These are phyloP conservation scores for Penicillium polonicum DNA, from an alignment of 2,329 filamentous ascomycete species.

Conservation along the genomic window DNA sequence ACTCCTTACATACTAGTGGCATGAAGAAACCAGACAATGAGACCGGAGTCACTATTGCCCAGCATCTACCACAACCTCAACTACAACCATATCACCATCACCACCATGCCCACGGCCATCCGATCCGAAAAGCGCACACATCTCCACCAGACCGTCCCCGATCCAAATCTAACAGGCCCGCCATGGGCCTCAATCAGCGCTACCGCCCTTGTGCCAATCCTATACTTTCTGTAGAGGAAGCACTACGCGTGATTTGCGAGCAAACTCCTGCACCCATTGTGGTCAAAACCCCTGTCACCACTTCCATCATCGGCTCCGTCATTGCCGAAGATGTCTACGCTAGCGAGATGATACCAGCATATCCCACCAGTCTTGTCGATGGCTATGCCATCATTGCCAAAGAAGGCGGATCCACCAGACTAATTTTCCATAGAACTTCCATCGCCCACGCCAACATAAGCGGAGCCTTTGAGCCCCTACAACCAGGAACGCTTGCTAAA, in stretches of 20 bases:
- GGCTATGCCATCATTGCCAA: slow-evolving; percentile 87
- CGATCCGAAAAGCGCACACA: slow-evolving; percentile 43
- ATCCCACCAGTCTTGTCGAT: slow-evolving; percentile 91
- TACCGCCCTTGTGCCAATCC: not conserved
- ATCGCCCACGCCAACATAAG: slow-evolving; percentile 72
- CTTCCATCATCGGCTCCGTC: slow-evolving; percentile 68
- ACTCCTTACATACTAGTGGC: not conserved
- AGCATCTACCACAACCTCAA: not conserved
- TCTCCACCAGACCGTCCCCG: slow-evolving; percentile 55
- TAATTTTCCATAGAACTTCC: slow-evolving; percentile 50
- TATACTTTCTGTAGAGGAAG: slow-evolving; percentile 79
- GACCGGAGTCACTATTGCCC: not conserved
- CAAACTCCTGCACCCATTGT: slow-evolving; percentile 64
- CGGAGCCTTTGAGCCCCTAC: slow-evolving; percentile 58
- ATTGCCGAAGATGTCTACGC: slow-evolving; percentile 82
- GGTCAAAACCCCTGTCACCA: slow-evolving; percentile 59
- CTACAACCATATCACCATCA: not conserved
- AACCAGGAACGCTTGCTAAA: slow-evolving; percentile 72
- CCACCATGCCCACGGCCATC: not conserved
- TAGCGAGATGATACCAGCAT: slow-evolving; percentile 79
- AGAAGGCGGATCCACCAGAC: slow-evolving; percentile 90
- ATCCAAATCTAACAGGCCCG: slow-evolving; percentile 31
- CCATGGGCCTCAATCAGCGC: not conserved
- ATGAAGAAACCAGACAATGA: not conserved
- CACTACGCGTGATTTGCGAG: slow-evolving; percentile 66